A percentile compares a stretch with the other conserved stretches of the same genome.
Conservation (phyloP, 2,329 filamentous ascomycete genomes). For the Trematosphaeria pertusa region DNA sequence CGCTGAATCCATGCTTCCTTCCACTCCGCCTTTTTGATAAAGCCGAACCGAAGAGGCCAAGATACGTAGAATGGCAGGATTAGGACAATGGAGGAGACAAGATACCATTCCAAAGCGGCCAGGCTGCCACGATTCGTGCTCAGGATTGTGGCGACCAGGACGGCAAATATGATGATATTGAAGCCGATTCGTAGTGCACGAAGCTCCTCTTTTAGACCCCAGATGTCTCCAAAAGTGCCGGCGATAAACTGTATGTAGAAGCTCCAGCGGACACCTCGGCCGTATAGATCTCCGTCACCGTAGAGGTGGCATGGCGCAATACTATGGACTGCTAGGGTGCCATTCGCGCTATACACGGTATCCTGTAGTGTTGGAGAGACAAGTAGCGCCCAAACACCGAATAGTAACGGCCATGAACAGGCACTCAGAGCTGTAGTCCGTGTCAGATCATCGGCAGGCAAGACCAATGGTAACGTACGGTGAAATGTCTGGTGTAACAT, state of each 20-base stretch:
- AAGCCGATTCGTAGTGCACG: not conserved
- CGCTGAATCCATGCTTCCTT: not conserved
- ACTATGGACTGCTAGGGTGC: not conserved
- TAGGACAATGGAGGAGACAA: not conserved
- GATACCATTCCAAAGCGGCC: not conserved
- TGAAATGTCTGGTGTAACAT: too few species aligned
- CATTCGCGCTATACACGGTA: not conserved
- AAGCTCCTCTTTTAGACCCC: not conserved
- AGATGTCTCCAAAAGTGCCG: not conserved
- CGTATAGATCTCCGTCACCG: slow-evolving; percentile 24
- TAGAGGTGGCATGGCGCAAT: slow-evolving; percentile 44
- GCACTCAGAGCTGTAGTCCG: too few species aligned
- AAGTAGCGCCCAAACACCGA: not conserved
- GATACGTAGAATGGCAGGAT: not conserved
- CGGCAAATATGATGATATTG: not conserved
- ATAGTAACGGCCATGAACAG: not conserved
- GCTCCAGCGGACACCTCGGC: not conserved
- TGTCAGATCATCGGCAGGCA: too few species aligned
- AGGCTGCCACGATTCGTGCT: not conserved
- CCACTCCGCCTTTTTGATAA: not conserved
- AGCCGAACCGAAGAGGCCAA: not conserved
- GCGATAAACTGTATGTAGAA: slow-evolving; percentile 6
- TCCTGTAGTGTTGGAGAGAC: not conserved
- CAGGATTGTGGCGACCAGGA: not conserved
- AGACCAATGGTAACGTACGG: too few species aligned